These are phyloP conservation scores for Lomentospora prolificans DNA, from an alignment of 2,329 filamentous ascomycete genomes.

Conservation along the genomic window DNA sequence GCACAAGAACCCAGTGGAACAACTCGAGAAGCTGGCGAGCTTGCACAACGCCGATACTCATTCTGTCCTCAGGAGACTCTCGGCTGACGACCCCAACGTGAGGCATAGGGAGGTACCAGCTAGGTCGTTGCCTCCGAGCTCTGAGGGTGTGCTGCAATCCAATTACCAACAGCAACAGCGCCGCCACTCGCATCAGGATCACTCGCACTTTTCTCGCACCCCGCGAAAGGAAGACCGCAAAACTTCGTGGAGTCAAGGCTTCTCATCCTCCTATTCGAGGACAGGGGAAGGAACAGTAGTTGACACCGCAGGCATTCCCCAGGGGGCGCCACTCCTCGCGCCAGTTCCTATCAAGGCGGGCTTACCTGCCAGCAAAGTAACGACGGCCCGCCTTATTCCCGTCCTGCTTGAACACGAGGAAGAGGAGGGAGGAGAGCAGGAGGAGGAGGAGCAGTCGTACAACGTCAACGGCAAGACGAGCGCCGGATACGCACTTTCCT, in stretches of 20 bases:
- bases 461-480: not conserved
- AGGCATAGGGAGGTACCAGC: conserved; percentile 35
- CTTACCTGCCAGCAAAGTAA: not conserved
- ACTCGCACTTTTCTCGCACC: not conserved
- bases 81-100: conserved; percentile 30
- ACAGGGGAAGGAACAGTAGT: not conserved
- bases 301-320: not conserved
- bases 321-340: not conserved
- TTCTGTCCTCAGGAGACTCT: conserved; percentile 3
- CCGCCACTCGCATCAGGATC: not conserved
- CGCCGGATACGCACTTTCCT: not conserved
- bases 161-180: conserved; percentile 7
- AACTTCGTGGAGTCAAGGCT: not conserved
- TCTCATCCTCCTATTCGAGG: not conserved
- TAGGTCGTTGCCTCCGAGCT: conserved; percentile 42
- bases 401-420: conserved; percentile 4
- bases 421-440: not conserved
- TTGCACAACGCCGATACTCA: conserved; percentile 55
- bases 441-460: not conserved
- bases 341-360: not conserved
- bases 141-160: conserved; percentile 24
- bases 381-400: conserved; percentile 13
- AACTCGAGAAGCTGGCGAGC: conserved; percentile 60
- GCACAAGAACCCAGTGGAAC: conserved; percentile 57
- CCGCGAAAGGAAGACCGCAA: not conserved